A percentile compares a stretch with the other conserved stretches of the same genome.
phyloP scores from a whole-genome alignment of 2,329 filamentous ascomycete species.

The Claviceps sp. region DNA sequence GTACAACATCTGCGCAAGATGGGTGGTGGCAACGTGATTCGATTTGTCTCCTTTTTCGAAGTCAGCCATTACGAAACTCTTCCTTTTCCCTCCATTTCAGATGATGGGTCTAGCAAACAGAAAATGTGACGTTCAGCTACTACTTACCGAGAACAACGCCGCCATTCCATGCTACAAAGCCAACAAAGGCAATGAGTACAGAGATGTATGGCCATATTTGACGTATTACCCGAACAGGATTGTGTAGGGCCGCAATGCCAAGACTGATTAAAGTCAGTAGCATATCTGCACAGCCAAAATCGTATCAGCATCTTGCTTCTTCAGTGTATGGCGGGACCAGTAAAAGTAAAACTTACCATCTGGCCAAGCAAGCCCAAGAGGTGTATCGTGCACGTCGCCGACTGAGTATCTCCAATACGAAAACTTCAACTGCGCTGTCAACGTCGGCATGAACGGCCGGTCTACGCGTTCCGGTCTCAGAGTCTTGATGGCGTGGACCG shows the following conservation, averaged over 20 bases:
- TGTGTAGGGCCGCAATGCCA: constrained; percentile 38
- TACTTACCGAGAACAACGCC: constrained; percentile 72
- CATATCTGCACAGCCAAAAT: constrained; percentile 30
- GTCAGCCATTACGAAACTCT: neutral
- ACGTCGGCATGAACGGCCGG: constrained; percentile 18
- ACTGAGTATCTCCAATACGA: constrained; percentile 30
- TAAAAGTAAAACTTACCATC: constrained; percentile 28
- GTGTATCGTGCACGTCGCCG: constrained; percentile 43
- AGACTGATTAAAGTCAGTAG: constrained; percentile 50
- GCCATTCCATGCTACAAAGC: constrained; percentile 76
- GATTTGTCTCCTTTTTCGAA: constrained; percentile 63
- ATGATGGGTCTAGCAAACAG: no score
- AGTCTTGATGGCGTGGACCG: constrained; percentile 35
- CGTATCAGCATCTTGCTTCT: no score
- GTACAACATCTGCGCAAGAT: constrained; percentile 87
- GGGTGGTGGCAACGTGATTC: constrained; percentile 81
- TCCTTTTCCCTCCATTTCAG: neutral
- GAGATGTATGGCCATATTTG: constrained; percentile 46
- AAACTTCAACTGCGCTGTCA: constrained; percentile 22
- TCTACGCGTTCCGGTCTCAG: constrained; percentile 21
- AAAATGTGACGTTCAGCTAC: no score
- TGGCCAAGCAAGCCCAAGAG: constrained; percentile 31
- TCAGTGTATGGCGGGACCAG: neutral
- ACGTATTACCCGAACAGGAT: constrained; percentile 30
- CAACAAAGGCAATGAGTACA: constrained; percentile 53